Conservation (phyloP, 108 stramenopile species). For the Aurantiochytrium sp. region DNA sequence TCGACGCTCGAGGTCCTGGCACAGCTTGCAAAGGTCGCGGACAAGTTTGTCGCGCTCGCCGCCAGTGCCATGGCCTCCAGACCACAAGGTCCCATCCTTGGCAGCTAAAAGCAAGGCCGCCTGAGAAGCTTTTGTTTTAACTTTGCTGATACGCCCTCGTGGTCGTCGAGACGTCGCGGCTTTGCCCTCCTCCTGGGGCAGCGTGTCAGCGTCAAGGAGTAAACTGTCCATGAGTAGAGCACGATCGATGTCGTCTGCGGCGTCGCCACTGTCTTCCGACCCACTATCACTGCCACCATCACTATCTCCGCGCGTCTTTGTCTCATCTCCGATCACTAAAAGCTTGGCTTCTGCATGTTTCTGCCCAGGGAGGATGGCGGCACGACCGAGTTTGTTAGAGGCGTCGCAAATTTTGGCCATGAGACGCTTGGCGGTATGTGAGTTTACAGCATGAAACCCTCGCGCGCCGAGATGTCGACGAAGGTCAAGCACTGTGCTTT, state of each 20-base stretch:
- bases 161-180: background rate
- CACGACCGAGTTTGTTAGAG: background rate
- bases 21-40: background rate
- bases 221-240: background rate
- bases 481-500: background rate
- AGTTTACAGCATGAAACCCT: background rate
- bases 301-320: background rate
- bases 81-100: background rate
- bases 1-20: background rate
- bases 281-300: background rate
- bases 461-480: background rate
- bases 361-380: background rate
- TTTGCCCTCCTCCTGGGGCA: too few relatives aligned
- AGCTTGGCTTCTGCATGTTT: background rate
- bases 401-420: background rate
- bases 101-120: background rate
- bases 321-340: background rate
- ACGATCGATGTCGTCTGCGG: background rate
- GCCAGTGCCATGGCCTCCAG: background rate
- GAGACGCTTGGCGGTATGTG: background rate
- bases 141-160: background rate
- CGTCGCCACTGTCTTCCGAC: background rate
- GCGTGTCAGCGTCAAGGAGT: background rate
- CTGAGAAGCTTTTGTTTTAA: background rate
- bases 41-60: background rate